phyloP scores from a whole-genome alignment of 768 basidiomycete genomes.

The Kwoniella sp. region DNA sequence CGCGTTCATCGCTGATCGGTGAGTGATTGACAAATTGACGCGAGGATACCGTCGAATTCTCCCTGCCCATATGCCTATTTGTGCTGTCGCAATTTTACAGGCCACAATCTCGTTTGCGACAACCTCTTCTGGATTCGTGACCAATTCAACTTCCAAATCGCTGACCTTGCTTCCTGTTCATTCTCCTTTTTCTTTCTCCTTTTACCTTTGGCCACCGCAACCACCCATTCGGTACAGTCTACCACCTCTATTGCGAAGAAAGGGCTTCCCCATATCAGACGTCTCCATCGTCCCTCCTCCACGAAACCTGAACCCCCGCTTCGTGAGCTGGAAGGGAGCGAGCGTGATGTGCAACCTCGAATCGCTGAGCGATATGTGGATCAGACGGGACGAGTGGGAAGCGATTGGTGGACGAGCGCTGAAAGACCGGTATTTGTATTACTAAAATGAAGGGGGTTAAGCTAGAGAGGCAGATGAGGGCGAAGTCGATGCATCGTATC shows the following conservation, averaged over 20 bases:
- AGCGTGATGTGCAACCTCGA: slow-evolving; percentile 91
- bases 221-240: too few relatives aligned
- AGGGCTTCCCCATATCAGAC: slow-evolving; percentile 35
- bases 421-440: slow-evolving; percentile 53
- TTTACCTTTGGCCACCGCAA: too few relatives aligned
- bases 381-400: slow-evolving; percentile 76
- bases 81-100: slow-evolving; percentile 1
- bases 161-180: not conserved
- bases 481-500: too few relatives aligned
- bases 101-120: too few relatives aligned
- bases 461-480: too few relatives aligned
- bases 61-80: not conserved
- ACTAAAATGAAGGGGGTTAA: slow-evolving; percentile 29
- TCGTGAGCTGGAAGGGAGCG: slow-evolving; percentile 93
- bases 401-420: slow-evolving; percentile 56
- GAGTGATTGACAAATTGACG: slow-evolving; percentile 16
- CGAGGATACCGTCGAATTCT: too few relatives aligned
- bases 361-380: slow-evolving; percentile 83
- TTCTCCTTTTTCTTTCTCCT: not conserved
- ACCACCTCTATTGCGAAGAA: slow-evolving; percentile 42
- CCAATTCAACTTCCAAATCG: too few relatives aligned
- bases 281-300: slow-evolving; percentile 90
- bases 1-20: slow-evolving; percentile 45
- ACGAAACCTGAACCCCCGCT: slow-evolving; percentile 84
- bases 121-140: too few relatives aligned